Conservation (phyloP, 805 yeast species). For the Schizosaccharomyces octosporus region DNA sequence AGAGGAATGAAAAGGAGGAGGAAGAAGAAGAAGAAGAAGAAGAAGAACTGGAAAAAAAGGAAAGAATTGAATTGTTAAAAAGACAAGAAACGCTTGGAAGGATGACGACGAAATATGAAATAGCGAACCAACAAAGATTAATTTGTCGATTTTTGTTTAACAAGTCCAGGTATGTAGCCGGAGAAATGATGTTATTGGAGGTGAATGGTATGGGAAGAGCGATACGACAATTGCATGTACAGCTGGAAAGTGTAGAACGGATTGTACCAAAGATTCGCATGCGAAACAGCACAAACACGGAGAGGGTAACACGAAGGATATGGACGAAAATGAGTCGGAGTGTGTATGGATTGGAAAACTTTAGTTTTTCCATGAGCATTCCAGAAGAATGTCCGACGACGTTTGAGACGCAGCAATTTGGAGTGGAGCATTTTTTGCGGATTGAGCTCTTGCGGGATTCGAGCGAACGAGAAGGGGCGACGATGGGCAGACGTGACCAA, state of each 20-base stretch:
- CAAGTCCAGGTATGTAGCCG: constrained; percentile 16
- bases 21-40: constrained; percentile 4
- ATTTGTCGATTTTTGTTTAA: constrained; percentile 20
- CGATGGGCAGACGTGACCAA: no score
- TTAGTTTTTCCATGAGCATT: constrained; percentile 12
- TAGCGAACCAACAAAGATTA: constrained; percentile 19
- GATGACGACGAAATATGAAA: constrained; percentile 13
- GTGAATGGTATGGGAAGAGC: constrained; percentile 15
- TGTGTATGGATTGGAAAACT: constrained; percentile 8
- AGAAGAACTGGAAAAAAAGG: constrained; percentile 7
- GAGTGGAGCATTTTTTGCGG: background rate
- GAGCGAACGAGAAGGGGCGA: background rate
- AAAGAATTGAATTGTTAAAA: constrained; percentile 6
- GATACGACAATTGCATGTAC: constrained; percentile 17
- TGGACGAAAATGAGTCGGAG: constrained; percentile 10
- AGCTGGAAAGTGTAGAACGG: constrained; percentile 16
- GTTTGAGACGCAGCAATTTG: constrained; percentile 5
- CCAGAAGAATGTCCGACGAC: constrained; percentile 16
- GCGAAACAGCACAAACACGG: constrained; percentile 8
- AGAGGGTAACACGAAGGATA: constrained; percentile 10
- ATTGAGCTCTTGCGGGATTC: background rate
- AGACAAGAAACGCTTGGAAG: background rate
- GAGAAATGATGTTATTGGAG: constrained; percentile 16
- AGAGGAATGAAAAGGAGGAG: no score
- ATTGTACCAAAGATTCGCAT: constrained; percentile 12